Evolutionary conservation across 2,329 filamentous ascomycete genomes (phyloP).

Genomic region (Alternaria dauci): DNA sequence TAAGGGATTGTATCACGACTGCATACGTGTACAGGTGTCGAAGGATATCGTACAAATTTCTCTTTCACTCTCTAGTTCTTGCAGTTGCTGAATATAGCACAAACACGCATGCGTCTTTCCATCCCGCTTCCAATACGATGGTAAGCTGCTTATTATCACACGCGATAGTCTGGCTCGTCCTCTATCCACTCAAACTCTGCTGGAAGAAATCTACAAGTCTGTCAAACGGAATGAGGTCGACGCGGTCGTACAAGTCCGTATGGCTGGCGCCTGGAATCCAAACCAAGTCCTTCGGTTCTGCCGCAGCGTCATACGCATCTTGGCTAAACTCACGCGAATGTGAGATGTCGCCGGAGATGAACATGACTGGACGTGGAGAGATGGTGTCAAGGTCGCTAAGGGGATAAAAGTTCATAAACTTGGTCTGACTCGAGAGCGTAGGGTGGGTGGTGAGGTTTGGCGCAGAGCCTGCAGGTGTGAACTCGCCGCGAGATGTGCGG

Average conservation of each 20-base stretch:
- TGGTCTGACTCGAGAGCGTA: conserved; percentile 37
- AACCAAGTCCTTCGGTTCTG: conserved; percentile 51
- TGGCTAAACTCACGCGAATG: conserved; percentile 44
- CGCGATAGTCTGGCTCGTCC: not conserved
- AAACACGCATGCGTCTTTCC: not conserved
- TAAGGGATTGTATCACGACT: not conserved
- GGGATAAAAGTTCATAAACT: conserved; percentile 46
- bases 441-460: conserved; percentile 43
- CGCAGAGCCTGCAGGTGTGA: not conserved
- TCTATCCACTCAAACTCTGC: not conserved
- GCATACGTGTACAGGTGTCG: not conserved
- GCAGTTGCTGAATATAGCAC: not conserved
- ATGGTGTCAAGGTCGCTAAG: conserved; percentile 43
- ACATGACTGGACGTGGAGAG: conserved; percentile 41
- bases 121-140: not conserved
- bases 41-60: not conserved
- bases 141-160: not conserved
- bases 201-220: conserved; percentile 40
- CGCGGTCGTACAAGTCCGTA: conserved; percentile 51
- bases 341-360: conserved; percentile 35
- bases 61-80: not conserved
- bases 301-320: conserved; percentile 34
- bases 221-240: conserved; percentile 48
- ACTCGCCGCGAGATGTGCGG: not conserved
- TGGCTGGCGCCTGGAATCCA: conserved; percentile 47